phyloP scores from a whole-genome alignment of 2,329 filamentous ascomycete genomes.

The Botrytis sinoallii region DNA sequence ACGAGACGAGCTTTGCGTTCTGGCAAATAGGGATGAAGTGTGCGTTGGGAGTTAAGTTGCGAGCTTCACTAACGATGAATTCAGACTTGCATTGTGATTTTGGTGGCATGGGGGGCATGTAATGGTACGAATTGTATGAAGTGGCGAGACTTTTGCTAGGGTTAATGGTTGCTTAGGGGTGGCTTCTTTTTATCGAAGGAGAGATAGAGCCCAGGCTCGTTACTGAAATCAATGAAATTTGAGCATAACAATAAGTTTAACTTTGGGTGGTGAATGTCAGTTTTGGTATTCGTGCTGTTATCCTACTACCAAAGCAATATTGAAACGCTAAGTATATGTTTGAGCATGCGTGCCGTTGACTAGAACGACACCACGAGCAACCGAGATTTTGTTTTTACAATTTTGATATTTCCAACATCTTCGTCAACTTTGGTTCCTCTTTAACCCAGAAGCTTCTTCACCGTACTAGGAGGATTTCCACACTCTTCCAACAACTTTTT shows the following conservation, averaged over 20 bases:
- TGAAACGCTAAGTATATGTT: background rate
- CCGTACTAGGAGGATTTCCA: background rate
- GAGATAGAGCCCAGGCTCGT: background rate
- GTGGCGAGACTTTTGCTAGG: background rate
- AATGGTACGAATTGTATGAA: background rate
- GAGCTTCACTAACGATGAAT: background rate
- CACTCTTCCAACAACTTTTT: slow-evolving; percentile 37
- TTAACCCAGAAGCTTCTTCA: background rate
- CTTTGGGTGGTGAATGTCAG: background rate
- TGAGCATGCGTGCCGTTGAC: background rate
- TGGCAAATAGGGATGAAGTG: background rate
- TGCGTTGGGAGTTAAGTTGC: background rate
- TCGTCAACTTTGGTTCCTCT: background rate
- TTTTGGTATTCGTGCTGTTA: background rate
- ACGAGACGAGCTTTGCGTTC: background rate
- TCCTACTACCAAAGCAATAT: background rate
- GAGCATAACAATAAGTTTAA: background rate
- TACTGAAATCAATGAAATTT: background rate
- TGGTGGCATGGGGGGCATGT: background rate
- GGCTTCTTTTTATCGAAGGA: background rate
- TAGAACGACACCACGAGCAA: background rate
- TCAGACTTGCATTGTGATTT: background rate
- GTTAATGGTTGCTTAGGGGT: background rate
- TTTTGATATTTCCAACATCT: background rate
- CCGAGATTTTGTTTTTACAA: background rate